These are phyloP conservation scores for Allium sativum DNA, from an alignment of 106 monocot species.

Conservation along the genomic window DNA sequence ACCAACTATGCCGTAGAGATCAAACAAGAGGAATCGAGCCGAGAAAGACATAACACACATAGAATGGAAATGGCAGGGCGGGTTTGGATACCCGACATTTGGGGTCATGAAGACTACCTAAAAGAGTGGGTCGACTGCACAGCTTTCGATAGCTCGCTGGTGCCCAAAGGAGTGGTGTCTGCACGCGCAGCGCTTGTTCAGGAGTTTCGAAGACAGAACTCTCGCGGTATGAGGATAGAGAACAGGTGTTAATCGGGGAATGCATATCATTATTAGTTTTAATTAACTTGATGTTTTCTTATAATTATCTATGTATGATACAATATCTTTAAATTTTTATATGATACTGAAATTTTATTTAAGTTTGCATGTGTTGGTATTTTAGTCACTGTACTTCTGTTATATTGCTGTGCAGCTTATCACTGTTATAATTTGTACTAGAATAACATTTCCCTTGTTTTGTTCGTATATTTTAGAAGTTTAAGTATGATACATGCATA, in stretches of 20 bases:
- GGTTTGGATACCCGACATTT: slow-evolving; percentile 39
- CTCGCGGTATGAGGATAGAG: slow-evolving; percentile 10
- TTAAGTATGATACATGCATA: no score
- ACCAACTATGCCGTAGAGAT: neutral
- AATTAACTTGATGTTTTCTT: no score
- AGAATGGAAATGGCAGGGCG: slow-evolving; percentile 26
- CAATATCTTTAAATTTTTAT: no score
- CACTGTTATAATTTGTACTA: no score
- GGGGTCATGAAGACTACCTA: slow-evolving; percentile 37
- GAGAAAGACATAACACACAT: slow-evolving; percentile 33
- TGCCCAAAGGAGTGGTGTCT: slow-evolving; percentile 13
- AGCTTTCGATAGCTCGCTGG: slow-evolving; percentile 25
- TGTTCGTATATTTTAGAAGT: no score
- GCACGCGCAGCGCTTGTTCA: slow-evolving; percentile 25
- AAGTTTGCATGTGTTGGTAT: no score
- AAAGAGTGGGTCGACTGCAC: slow-evolving; percentile 35
- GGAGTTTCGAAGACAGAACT: slow-evolving; percentile 19
- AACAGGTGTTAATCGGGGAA: slow-evolving; percentile 18
- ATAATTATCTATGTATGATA: no score
- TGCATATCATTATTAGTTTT: no score
- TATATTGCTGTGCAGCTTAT: no score
- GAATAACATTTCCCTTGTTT: no score
- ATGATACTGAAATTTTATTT: no score
- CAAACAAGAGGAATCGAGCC: slow-evolving; percentile 1
- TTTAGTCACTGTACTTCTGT: no score